Conservation (phyloP, 805 yeast genomes). For the Danielia oregonensis region DNA sequence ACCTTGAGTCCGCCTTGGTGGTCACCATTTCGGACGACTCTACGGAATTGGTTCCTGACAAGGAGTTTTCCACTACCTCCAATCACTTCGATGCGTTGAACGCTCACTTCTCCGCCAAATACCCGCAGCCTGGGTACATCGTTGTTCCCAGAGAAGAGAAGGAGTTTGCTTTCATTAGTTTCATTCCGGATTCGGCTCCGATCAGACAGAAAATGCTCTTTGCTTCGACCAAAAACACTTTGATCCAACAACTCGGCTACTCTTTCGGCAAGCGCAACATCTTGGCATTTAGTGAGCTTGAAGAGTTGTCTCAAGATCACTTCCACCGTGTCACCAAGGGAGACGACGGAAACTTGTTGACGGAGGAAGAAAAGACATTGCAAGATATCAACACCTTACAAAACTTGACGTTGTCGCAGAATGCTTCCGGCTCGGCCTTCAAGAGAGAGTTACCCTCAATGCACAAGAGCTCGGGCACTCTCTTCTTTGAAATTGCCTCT, state of each 20-base stretch:
- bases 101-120: constrained; percentile 18
- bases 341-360: constrained; percentile 43
- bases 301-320: constrained; percentile 50
- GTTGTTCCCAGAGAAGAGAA: constrained; percentile 16
- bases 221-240: constrained; percentile 81
- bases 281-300: constrained; percentile 51
- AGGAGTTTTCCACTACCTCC: constrained; percentile 13
- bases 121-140: constrained; percentile 37
- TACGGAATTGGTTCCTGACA: constrained; percentile 31
- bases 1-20: constrained; percentile 28
- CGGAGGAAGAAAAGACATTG: constrained; percentile 55
- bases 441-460: constrained; percentile 35
- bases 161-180: constrained; percentile 59
- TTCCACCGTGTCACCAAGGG: constrained; percentile 27
- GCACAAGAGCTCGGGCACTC: constrained; percentile 15
- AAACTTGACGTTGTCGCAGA: constrained; percentile 24
- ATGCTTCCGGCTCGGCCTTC: constrained; percentile 11
- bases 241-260: constrained; percentile 71
- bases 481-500: constrained; percentile 13
- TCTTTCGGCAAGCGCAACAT: constrained; percentile 39
- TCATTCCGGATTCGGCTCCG: constrained; percentile 81
- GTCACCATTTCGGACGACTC: constrained; percentile 31
- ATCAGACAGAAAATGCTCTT: constrained; percentile 88
- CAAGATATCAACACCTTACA: constrained; percentile 39
- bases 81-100: constrained; percentile 19